Evolutionary conservation across 148 eudicot genomes (phyloP), one percentile per base, ranked within the genome.

Genomic region (Chenopodium berlandieri): DNA sequence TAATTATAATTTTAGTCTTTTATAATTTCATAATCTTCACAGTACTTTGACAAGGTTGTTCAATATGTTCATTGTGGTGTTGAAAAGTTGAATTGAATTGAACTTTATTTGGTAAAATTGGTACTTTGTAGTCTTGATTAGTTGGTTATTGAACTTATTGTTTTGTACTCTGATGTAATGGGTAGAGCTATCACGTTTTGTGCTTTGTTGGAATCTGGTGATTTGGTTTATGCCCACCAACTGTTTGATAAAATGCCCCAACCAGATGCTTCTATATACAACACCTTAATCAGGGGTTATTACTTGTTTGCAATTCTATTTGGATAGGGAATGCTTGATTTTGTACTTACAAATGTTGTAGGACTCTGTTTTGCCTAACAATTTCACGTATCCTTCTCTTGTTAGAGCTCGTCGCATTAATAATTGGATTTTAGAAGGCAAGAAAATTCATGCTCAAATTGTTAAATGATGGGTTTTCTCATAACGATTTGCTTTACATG

Each of bases 251-350:
- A 23, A 79, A 76, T 92, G 88, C 90, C 93, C 8, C 88, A 89
- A 64, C 97, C 97, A 77, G 95, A 93, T 81, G 85, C 97, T 46
- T 92, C 92, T 48, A 76, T 93, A 34, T 92, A 88, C 73, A 93
- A 93, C 73, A 90, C 90, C 40, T 78, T 93, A 17, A 85, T 93
- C 40, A 85, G 90, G 80, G 97, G 89, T 80, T 83, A 85, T 82
- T 93, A 31, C 31, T 31, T 31, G 31, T 31, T 31, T 31, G 67
- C 83, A 88, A 23, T 80, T 73, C 34, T 30, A 82, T 23, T 68
- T 83, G 7, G 67, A 50, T 30, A 75, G 58, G 74, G 77, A 90
- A 48, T 90, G 91, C 79, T 70, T 91, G 60, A 64, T 50, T 23
- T 58, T 93, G 48, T 93, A 91, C 83, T 50, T 81, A 66, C 83